Evolutionary conservation across 148 eudicot genomes (phyloP).

Genomic region (Camellia japonica): DNA sequence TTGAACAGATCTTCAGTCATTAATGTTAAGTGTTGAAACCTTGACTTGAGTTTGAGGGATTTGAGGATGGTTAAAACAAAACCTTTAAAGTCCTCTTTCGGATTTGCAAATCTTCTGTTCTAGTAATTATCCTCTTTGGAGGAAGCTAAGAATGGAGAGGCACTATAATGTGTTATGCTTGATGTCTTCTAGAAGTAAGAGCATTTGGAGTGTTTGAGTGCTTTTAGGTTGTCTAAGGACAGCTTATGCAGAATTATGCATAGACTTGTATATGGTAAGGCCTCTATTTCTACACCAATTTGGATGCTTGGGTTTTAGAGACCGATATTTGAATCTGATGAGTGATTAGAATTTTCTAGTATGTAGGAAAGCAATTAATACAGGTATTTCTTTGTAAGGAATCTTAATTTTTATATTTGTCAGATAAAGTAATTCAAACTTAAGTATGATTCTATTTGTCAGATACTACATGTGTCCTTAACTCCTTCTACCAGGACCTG

Average conservation of each 20-base stretch:
- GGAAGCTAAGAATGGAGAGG: neutral
- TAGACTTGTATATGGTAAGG: neutral
- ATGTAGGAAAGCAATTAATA: neutral
- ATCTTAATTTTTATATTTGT: neutral
- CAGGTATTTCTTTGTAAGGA: neutral
- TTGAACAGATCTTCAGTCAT: neutral
- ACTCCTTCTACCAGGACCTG: neutral
- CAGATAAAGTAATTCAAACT: neutral
- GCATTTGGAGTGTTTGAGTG: neutral
- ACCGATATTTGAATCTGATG: neutral
- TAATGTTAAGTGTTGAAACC: neutral
- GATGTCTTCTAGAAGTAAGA: neutral
- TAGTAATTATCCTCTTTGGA: neutral
- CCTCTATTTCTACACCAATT: neutral
- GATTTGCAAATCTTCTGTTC: too few species aligned
- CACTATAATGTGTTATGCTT: conserved; percentile 4
- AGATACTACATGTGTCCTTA: neutral
- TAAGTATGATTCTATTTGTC: neutral
- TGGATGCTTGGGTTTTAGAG: neutral
- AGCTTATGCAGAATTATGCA: neutral
- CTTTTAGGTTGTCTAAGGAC: neutral
- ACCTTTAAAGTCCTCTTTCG: too few species aligned
- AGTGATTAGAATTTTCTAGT: neutral
- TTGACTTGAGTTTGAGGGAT: too few species aligned
- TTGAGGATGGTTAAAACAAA: too few species aligned